Evolutionary conservation across 495 filamentous ascomycete genomes (phyloP).

Genomic region (Stereocaulon alpinum): DNA sequence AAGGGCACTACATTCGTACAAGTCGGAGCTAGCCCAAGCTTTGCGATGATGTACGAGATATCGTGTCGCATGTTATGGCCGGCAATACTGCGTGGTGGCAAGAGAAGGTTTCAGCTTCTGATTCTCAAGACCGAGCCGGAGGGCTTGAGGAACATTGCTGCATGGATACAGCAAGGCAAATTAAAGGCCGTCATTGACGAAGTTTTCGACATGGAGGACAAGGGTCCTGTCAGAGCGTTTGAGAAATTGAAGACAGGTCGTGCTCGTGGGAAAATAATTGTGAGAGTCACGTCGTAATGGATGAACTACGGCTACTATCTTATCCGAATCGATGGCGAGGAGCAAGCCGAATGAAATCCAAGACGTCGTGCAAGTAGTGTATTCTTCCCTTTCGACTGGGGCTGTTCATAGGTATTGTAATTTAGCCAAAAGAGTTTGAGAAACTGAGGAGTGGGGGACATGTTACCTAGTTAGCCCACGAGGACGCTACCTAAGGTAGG

Average conservation of each 20-base stretch:
- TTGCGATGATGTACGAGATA: slow-evolving; percentile 6
- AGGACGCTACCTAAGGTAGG: too few relatives aligned
- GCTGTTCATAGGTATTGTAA: too few relatives aligned
- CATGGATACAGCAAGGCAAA: slow-evolving; percentile 52
- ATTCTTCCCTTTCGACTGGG: too few relatives aligned
- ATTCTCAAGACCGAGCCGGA: slow-evolving; percentile 32
- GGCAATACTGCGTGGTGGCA: slow-evolving; percentile 53
- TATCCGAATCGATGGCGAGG: too few relatives aligned
- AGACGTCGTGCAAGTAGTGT: too few relatives aligned
- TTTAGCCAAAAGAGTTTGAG: too few relatives aligned
- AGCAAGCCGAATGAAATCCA: too few relatives aligned
- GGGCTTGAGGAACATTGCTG: slow-evolving; percentile 44
- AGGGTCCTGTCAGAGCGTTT: slow-evolving; percentile 45
- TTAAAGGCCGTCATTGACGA: slow-evolving; percentile 51
- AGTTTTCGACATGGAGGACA: slow-evolving; percentile 43
- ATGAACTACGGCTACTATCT: too few relatives aligned
- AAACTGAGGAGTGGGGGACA: too few relatives aligned
- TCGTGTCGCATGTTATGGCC: slow-evolving; percentile 37
- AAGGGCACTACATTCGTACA: slow-evolving; percentile 37
- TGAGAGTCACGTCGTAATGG: slow-evolving; percentile 35
- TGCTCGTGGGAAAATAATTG: slow-evolving; percentile 59
- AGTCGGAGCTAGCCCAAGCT: slow-evolving; percentile 28
- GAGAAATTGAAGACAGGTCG: slow-evolving; percentile 51
- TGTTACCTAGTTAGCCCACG: too few relatives aligned
- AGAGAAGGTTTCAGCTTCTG: slow-evolving; percentile 32